Evolutionary conservation across 2,329 filamentous ascomycete species (phyloP).

Genomic region (Claviceps paspali): DNA sequence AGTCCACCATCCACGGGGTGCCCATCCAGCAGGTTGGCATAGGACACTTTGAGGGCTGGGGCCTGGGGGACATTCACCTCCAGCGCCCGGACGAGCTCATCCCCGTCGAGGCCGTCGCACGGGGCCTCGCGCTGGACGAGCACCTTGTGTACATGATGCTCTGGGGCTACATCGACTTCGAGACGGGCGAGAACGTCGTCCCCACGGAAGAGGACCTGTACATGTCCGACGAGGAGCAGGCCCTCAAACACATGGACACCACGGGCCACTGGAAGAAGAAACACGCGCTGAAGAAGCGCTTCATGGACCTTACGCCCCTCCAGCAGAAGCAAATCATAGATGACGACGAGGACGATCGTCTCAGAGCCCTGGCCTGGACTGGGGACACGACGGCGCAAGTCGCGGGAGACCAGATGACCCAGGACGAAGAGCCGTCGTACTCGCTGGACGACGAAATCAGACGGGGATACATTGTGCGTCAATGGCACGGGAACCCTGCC

Average conservation of each 20-base stretch:
- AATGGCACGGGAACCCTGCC: background rate
- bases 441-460: constrained; percentile 18
- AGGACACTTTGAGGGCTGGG: constrained; percentile 42
- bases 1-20: constrained; percentile 32
- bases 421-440: constrained; percentile 4
- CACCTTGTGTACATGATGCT: constrained; percentile 41
- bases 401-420: background rate
- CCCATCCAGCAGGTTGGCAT: constrained; percentile 35
- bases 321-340: constrained; percentile 24
- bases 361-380: constrained; percentile 20
- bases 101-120: constrained; percentile 35
- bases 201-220: constrained; percentile 35
- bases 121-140: constrained; percentile 36
- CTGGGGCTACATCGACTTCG: constrained; percentile 45
- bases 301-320: constrained; percentile 20
- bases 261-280: constrained; percentile 26
- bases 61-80: constrained; percentile 29
- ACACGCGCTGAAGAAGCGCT: constrained; percentile 30
- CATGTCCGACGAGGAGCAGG: constrained; percentile 31
- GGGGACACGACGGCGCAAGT: constrained; percentile 10
- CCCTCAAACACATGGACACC: constrained; percentile 17
- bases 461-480: constrained; percentile 16
- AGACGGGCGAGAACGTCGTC: constrained; percentile 33
- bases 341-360: constrained; percentile 19
- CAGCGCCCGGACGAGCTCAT: constrained; percentile 43